phyloP scores from a whole-genome alignment of 2,329 filamentous ascomycete species.

The Scedosporium minutisporum region DNA sequence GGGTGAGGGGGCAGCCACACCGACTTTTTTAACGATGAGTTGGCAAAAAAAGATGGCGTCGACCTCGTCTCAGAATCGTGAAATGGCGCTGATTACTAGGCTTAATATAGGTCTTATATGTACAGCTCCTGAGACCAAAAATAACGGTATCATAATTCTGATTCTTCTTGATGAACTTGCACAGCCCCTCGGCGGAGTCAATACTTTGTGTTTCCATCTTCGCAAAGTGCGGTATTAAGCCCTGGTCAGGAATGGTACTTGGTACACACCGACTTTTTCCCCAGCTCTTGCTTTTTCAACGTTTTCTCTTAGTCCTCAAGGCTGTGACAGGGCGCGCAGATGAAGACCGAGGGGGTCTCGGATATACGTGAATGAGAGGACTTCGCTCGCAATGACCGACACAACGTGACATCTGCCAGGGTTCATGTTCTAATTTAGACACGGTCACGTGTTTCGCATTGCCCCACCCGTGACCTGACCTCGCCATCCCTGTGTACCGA shows the following conservation, averaged over 20 bases:
- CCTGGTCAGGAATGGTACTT: background rate
- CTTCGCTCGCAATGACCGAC: background rate
- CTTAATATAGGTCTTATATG: background rate
- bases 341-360: background rate
- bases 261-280: background rate
- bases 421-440: background rate
- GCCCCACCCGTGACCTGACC: background rate
- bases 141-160: background rate
- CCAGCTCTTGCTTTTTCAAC: background rate
- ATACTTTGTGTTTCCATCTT: background rate
- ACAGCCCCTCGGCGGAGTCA: background rate
- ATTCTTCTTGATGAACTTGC: background rate
- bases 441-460: background rate
- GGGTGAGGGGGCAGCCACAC: background rate
- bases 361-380: background rate
- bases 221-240: background rate
- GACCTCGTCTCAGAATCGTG: background rate
- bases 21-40: constrained; percentile 5
- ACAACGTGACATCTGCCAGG: background rate
- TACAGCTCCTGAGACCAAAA: background rate
- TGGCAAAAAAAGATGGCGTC: constrained; percentile 1
- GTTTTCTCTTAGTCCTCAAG: background rate
- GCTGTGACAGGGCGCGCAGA: background rate
- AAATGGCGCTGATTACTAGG: background rate
- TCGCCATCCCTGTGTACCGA: background rate